Percentiles rank a stretch among this genome's conserved stretches.
Evolutionary conservation across 768 basidiomycete species (phyloP).

Genomic region (Jaapia argillacea): DNA sequence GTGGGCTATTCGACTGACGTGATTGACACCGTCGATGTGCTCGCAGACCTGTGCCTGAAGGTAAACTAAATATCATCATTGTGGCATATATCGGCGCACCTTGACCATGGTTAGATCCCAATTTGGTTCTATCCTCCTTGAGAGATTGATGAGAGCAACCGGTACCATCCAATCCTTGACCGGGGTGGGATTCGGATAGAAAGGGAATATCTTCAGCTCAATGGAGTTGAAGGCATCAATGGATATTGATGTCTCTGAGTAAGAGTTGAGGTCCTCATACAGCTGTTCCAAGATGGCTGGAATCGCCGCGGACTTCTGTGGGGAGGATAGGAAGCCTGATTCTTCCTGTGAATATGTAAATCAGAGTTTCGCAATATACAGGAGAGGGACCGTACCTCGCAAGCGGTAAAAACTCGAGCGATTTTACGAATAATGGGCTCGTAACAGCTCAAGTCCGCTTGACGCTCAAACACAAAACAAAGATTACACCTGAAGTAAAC

Average conservation of each 20-base stretch:
- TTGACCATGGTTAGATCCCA: conserved; percentile 96
- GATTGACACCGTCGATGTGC: conserved; percentile 85
- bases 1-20: conserved; percentile 84
- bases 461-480: conserved; percentile 92
- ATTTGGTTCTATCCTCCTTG: conserved; percentile 74
- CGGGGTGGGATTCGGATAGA: conserved; percentile 86
- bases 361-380: neutral
- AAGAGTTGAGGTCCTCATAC: conserved; percentile 95
- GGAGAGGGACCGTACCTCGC: conserved; percentile 59
- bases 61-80: conserved; percentile 1
- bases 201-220: conserved; percentile 93
- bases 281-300: conserved; percentile 89
- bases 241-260: conserved; percentile 89
- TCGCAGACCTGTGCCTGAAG: conserved; percentile 54
- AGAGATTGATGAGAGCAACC: conserved; percentile 75
- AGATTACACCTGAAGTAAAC: conserved; percentile 92
- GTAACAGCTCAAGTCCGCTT: conserved; percentile 88
- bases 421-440: conserved; percentile 95
- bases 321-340: conserved; percentile 75
- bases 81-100: conserved; percentile 25
- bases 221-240: conserved; percentile 91
- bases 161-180: conserved; percentile 97
- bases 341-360: conserved; percentile 53
- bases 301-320: conserved; percentile 54
- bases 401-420: conserved; percentile 76